These are phyloP conservation scores for Dryas integrifolia DNA, from an alignment of 331 rosid species.

Conservation along the genomic window DNA sequence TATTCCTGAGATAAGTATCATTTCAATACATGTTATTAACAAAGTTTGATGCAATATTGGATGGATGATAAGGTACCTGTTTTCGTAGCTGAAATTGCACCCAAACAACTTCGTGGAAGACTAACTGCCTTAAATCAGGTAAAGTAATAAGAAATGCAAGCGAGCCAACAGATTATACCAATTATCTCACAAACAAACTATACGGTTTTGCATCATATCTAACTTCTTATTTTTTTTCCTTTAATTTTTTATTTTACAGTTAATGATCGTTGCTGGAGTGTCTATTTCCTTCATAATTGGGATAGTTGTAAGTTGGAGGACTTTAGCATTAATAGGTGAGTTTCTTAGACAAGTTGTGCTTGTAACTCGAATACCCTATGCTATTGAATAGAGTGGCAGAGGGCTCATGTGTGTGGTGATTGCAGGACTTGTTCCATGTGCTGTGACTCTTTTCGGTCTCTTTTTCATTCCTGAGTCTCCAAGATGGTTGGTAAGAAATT, in stretches of 20 bases:
- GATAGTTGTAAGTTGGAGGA: conserved; percentile 69
- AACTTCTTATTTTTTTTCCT: not conserved
- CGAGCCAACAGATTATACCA: too few relatives aligned
- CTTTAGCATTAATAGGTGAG: conserved; percentile 65
- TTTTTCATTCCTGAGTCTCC: conserved; percentile 94
- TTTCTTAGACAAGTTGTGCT: conserved; percentile 18
- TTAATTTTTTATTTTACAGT: conserved; percentile 39
- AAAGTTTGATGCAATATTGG: conserved; percentile 11
- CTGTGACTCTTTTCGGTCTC: conserved; percentile 67
- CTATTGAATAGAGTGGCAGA: not conserved
- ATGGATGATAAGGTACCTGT: conserved; percentile 61
- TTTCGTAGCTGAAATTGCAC: conserved; percentile 87
- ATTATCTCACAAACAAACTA: not conserved
- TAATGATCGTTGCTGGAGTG: conserved; percentile 64
- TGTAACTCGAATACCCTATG: not conserved
- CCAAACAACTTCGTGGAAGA: conserved; percentile 77
- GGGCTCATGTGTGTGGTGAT: conserved; percentile 30
- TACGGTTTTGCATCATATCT: not conserved
- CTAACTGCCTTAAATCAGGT: conserved; percentile 86
- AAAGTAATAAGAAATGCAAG: conserved; percentile 4
- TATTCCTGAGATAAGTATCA: not conserved
- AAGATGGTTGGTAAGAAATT: conserved; percentile 76
- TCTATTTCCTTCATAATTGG: conserved; percentile 78
- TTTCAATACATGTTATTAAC: not conserved
- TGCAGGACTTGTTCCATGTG: conserved; percentile 78